Conservation (phyloP, 805 yeast species). For the Candida coleopterorum region DNA sequence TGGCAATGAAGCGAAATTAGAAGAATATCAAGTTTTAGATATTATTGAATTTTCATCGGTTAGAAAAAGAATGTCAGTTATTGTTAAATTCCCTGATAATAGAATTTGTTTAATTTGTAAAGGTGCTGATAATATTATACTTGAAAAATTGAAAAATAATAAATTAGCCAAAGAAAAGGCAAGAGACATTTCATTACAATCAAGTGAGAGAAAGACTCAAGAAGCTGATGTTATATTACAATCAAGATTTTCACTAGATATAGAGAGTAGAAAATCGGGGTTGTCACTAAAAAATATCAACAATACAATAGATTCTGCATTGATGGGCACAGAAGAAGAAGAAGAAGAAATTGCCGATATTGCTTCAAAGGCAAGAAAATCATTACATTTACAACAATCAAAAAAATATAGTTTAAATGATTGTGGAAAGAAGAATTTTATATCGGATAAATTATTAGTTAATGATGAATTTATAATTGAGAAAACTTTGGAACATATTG, state of each 20-base stretch:
- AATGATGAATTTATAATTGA: constrained; percentile 79
- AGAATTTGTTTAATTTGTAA: constrained; percentile 77
- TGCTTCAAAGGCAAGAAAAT: constrained; percentile 47
- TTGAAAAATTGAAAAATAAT: constrained; percentile 62
- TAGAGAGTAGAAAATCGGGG: constrained; percentile 27
- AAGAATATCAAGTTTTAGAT: constrained; percentile 71
- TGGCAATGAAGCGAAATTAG: constrained; percentile 56
- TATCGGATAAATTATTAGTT: constrained; percentile 50
- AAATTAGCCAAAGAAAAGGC: constrained; percentile 61
- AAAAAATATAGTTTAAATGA: constrained; percentile 44
- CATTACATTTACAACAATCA: constrained; percentile 56
- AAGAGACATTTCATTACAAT: constrained; percentile 52
- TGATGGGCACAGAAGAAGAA: constrained; percentile 41
- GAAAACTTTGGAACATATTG: constrained; percentile 83
- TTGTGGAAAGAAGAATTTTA: constrained; percentile 3
- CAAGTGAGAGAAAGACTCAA: constrained; percentile 59
- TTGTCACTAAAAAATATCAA: constrained; percentile 21
- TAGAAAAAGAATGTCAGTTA: constrained; percentile 92
- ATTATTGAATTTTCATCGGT: constrained; percentile 80
- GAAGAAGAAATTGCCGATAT: constrained; percentile 52
- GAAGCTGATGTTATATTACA: constrained; percentile 76
- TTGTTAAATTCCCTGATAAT: constrained; percentile 72
- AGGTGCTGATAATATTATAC: constrained; percentile 91
- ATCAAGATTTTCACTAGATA: constrained; percentile 40
- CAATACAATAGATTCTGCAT: constrained; percentile 47